These are phyloP conservation scores for Neoboletus brunneissimus DNA, from an alignment of 768 basidiomycete genomes.

Conservation along the genomic window DNA sequence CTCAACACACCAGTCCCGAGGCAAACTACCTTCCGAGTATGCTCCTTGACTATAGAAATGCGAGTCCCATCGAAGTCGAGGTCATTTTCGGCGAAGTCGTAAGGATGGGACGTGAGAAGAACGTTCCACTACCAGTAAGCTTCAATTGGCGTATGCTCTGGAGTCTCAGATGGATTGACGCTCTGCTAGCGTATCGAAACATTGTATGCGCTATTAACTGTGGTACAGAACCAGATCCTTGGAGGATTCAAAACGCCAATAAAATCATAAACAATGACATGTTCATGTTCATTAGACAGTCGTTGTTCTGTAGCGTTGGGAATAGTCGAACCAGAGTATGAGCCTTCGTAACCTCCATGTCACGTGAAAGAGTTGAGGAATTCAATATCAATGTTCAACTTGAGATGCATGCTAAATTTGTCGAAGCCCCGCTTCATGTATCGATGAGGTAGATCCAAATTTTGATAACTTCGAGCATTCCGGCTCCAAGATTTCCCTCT, in stretches of 20 bases:
- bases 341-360: background rate
- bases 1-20: slow-evolving; percentile 40
- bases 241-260: slow-evolving; percentile 26
- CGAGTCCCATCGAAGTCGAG: slow-evolving; percentile 63
- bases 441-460: background rate
- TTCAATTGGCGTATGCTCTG: background rate
- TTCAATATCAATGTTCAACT: background rate
- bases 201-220: slow-evolving; percentile 54
- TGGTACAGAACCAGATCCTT: slow-evolving; percentile 62
- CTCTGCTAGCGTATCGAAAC: slow-evolving; percentile 53
- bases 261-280: background rate
- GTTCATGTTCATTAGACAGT: background rate
- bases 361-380: slow-evolving; percentile 1
- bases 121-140: slow-evolving; percentile 15
- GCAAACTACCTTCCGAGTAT: slow-evolving; percentile 56
- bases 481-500: background rate
- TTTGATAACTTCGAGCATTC: background rate
- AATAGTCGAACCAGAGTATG: background rate
- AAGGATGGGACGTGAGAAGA: slow-evolving; percentile 14
- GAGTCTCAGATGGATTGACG: background rate
- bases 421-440: too few relatives aligned
- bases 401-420: too few relatives aligned
- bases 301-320: background rate
- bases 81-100: slow-evolving; percentile 58
- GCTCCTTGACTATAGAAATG: slow-evolving; percentile 51